Evolutionary conservation across 2,329 filamentous ascomycete genomes (phyloP), one percentile per base, ranked within the genome.

Genomic region (Nemania sp.): DNA sequence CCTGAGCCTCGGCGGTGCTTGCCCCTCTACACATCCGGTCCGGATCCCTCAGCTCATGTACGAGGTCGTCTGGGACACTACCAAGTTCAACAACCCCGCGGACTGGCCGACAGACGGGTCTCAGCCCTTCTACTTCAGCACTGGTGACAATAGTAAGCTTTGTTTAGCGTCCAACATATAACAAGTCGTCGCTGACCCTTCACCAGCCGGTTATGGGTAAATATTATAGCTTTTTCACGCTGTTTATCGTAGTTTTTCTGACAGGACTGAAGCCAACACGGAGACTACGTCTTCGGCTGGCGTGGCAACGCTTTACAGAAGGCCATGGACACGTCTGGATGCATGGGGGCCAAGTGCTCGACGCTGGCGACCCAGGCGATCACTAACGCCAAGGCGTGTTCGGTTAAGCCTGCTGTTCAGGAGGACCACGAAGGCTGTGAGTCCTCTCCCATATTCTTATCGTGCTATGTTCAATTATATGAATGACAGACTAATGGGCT

Each of bases 31-130:
- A 4, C 69, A 72, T 59, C 78, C 78, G 0, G 73, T 81, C 9
- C 70, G 75, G 32, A 76, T 80, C 57, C 79, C 79, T 10, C 78
- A 81, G 70, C 65, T 80, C 13, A 80, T 81, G 78, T 79, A 77
- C 66, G 79, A 81, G 66, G 76, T 80, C 1, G 78, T 80, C 57
- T 80, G 77, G 72, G 77, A 80, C 65, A 80, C 75, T 10, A 75
- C 73, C 3, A 55, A 63, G 47, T 78, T 78, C 68, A 76, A 76
- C 69, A 67, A 76, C 71, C 54, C 72, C 67, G 60, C 66, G 43
- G 70, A 69, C 62, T 74, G 77, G 77, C 73, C 72, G 42, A 69
- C 70, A 43, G 74, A 78, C 69, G 75, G 75, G 34, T 72, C 69
- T 12, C 73, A 76, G 65, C 76, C 75, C 0, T 76, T 77, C 60